phyloP scores from a whole-genome alignment of 2,329 filamentous ascomycete genomes.

The Fusarium sarcochroum region DNA sequence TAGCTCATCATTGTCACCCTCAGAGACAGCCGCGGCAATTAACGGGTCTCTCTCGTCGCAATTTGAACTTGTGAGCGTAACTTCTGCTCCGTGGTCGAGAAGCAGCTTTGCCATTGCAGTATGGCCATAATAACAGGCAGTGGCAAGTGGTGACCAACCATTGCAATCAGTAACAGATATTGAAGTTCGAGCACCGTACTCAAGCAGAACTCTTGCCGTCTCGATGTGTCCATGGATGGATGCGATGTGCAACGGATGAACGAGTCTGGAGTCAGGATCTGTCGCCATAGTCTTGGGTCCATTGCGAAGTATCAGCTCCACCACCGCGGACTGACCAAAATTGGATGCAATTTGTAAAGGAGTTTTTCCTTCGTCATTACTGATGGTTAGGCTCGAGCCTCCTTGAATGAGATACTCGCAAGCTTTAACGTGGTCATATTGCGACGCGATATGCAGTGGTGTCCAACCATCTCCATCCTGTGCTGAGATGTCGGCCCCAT shows the following conservation, averaged over 20 bases:
- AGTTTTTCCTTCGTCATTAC: rapidly evolving
- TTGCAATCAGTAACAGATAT: rapidly evolving
- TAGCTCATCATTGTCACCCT: too few relatives aligned
- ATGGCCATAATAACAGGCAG: rapidly evolving
- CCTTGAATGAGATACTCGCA: neutral
- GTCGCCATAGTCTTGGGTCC: neutral
- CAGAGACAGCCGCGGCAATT: rapidly evolving
- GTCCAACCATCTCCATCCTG: rapidly evolving
- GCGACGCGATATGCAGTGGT: neutral
- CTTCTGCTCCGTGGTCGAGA: neutral
- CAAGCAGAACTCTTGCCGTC: neutral
- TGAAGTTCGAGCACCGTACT: neutral
- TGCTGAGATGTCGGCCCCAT: rapidly evolving
- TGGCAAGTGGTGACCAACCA: neutral
- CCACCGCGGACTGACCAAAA: rapidly evolving
- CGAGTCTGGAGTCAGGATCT: rapidly evolving
- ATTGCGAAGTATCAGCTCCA: neutral
- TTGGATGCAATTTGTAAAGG: rapidly evolving
- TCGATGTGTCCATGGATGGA: rapidly evolving
- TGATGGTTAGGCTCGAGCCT: rapidly evolving
- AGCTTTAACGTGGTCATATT: rapidly evolving
- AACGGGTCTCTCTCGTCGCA: rapidly evolving
- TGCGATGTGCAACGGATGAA: neutral
- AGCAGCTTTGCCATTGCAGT: rapidly evolving
- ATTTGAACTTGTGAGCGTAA: rapidly evolving